phyloP scores from a whole-genome alignment of 345 rosid genomes.

The Hibiscus trionum region DNA sequence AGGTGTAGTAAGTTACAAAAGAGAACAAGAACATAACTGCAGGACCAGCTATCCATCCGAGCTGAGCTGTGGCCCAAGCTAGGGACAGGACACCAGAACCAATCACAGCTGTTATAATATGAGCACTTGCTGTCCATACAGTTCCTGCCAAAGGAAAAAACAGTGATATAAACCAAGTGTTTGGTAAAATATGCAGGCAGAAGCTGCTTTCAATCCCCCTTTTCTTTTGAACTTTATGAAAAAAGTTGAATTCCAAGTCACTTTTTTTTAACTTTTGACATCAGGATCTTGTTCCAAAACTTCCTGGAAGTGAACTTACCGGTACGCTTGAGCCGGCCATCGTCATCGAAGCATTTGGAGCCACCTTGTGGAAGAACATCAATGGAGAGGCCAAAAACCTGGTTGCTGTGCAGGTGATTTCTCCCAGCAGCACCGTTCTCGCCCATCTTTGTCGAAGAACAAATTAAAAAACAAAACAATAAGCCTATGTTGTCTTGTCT shows the following conservation, averaged over 20 bases:
- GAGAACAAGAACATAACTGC: slow-evolving; percentile 31
- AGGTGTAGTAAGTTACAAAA: slow-evolving; percentile 40
- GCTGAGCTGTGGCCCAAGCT: slow-evolving; percentile 48
- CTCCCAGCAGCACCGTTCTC: slow-evolving; percentile 6
- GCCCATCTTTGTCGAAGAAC: slow-evolving; percentile 21
- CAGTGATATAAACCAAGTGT: not conserved
- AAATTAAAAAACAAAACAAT: not conserved
- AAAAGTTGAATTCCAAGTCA: not conserved
- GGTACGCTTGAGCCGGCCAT: slow-evolving; percentile 63
- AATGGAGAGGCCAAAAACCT: slow-evolving; percentile 28
- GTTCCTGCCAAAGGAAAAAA: slow-evolving; percentile 20
- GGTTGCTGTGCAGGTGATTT: slow-evolving; percentile 20
- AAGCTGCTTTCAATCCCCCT: not conserved
- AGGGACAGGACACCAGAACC: slow-evolving; percentile 44
- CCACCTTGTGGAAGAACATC: slow-evolving; percentile 31
- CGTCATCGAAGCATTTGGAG: slow-evolving; percentile 70
- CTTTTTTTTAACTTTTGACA: not conserved
- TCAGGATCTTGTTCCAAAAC: not conserved
- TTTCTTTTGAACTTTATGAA: not conserved
- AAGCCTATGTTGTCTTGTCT: not conserved
- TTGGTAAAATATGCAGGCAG: not conserved
- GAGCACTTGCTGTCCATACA: slow-evolving; percentile 40
- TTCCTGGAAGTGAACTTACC: slow-evolving; percentile 27
- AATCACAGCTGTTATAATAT: slow-evolving; percentile 43
- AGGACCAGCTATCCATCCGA: slow-evolving; percentile 47